Conservation (phyloP, 371 early-diverging fungal species). For the Phascolomyces articulosus region DNA sequence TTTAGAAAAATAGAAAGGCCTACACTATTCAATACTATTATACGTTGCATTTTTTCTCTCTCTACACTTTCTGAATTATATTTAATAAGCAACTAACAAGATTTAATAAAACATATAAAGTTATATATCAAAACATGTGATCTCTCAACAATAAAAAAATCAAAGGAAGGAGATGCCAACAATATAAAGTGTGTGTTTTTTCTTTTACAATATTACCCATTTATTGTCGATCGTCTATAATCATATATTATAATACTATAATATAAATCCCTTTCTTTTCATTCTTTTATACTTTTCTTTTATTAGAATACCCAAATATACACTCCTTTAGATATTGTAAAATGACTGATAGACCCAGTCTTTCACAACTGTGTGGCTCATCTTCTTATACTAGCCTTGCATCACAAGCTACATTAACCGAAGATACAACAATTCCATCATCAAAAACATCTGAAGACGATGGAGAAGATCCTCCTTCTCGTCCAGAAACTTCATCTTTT, state of each 20-base stretch:
- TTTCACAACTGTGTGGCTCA: neutral
- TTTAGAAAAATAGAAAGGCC: no score
- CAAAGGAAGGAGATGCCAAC: no score
- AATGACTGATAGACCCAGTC: neutral
- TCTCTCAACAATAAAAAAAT: no score
- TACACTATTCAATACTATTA: no score
- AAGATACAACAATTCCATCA: conserved; percentile 4
- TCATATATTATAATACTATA: neutral
- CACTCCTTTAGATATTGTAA: neutral
- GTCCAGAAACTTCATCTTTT: neutral
- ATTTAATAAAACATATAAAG: no score
- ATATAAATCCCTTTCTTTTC: neutral
- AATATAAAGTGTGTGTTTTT: no score
- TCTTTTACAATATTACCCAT: no score
- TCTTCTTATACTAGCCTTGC: conserved; percentile 25
- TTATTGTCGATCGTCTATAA: no score
- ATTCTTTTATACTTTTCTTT: neutral
- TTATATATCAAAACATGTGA: no score
- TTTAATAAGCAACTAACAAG: no score
- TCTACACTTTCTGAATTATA: no score
- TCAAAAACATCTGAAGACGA: neutral
- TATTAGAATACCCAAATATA: neutral
- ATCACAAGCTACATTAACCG: conserved; percentile 36
- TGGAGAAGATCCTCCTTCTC: neutral
- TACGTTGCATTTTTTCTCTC: no score